Conservation (phyloP, 805 yeast species). For the Wickerhamiella azymoides region DNA sequence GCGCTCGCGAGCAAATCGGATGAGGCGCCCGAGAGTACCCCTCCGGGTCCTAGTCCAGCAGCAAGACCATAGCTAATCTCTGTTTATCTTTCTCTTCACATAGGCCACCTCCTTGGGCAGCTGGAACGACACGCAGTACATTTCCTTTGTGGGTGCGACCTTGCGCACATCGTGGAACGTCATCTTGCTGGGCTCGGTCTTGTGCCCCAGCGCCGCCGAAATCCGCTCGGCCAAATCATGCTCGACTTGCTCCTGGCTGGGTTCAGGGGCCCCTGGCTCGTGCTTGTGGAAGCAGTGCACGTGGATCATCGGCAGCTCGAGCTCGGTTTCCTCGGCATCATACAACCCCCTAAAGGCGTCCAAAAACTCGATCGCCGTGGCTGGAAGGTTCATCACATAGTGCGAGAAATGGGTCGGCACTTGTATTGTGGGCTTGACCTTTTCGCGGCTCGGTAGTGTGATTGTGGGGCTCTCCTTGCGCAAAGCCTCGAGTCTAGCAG, state of each 20-base stretch:
- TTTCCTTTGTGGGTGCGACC: conserved; percentile 93
- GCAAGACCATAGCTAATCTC: background rate
- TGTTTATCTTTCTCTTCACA: background rate
- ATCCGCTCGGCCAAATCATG: conserved; percentile 48
- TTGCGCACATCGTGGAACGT: conserved; percentile 75
- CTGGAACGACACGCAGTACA: conserved; percentile 76
- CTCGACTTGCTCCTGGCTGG: conserved; percentile 52
- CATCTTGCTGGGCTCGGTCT: conserved; percentile 33
- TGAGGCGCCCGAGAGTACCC: too few relatives aligned
- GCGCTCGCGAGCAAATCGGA: conserved; percentile 29
- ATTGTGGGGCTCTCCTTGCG: conserved; percentile 27
- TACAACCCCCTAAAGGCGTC: conserved; percentile 68
- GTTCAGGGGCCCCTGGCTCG: conserved; percentile 60
- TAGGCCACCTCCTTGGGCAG: conserved; percentile 35
- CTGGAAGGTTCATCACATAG: conserved; percentile 94
- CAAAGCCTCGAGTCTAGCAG: conserved; percentile 38
- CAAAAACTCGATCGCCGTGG: conserved; percentile 71
- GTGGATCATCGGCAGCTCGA: conserved; percentile 60
- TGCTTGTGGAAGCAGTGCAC: conserved; percentile 89
- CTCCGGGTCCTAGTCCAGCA: background rate
- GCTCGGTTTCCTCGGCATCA: conserved; percentile 28
- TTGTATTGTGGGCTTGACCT: background rate
- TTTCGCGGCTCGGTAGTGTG: conserved; percentile 19
- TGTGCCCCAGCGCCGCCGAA: conserved; percentile 32
- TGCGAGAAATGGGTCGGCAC: conserved; percentile 48